phyloP scores from a whole-genome alignment of 106 monocot genomes.

The Alisma plantagoaquatica region DNA sequence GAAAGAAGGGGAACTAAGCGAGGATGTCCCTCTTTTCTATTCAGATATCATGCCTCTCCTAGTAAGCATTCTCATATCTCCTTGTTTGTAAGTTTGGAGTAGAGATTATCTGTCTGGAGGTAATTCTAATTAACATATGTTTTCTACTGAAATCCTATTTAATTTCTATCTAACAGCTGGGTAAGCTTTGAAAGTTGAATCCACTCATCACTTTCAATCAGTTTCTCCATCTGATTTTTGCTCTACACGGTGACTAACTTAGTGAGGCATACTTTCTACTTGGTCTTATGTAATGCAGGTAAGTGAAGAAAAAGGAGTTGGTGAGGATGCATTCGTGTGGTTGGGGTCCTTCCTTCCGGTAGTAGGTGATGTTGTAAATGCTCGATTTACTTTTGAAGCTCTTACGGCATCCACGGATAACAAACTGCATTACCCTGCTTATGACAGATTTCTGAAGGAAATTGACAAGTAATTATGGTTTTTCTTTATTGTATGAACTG shows the following conservation, averaged over 20 bases:
- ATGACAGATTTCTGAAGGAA: slow-evolving; percentile 80
- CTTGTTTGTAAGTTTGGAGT: too few species aligned
- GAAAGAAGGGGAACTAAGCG: slow-evolving; percentile 35
- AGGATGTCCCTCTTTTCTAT: slow-evolving; percentile 83
- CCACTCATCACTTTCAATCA: too few species aligned
- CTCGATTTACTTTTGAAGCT: slow-evolving; percentile 72
- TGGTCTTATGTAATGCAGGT: too few species aligned
- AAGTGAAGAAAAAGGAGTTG: slow-evolving; percentile 57
- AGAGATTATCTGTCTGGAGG: too few species aligned
- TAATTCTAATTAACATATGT: too few species aligned
- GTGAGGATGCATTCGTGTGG: slow-evolving; percentile 83
- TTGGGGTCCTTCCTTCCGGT: slow-evolving; percentile 59
- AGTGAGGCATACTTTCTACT: too few species aligned
- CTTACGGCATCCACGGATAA: slow-evolving; percentile 52
- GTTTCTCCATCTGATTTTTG: too few species aligned
- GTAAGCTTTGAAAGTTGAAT: too few species aligned
- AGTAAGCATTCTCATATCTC: slow-evolving; percentile 45
- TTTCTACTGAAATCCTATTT: too few species aligned
- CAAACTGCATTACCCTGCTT: slow-evolving; percentile 76
- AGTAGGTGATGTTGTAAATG: slow-evolving; percentile 60
- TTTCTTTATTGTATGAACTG: too few species aligned
- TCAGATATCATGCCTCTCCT: slow-evolving; percentile 93
- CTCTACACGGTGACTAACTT: too few species aligned
- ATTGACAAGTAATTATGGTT: slow-evolving; percentile 42
- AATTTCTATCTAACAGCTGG: background rate